Evolutionary conservation across 2,329 filamentous ascomycete genomes (phyloP).

Genomic region (Pezizomycotina sp.): DNA sequence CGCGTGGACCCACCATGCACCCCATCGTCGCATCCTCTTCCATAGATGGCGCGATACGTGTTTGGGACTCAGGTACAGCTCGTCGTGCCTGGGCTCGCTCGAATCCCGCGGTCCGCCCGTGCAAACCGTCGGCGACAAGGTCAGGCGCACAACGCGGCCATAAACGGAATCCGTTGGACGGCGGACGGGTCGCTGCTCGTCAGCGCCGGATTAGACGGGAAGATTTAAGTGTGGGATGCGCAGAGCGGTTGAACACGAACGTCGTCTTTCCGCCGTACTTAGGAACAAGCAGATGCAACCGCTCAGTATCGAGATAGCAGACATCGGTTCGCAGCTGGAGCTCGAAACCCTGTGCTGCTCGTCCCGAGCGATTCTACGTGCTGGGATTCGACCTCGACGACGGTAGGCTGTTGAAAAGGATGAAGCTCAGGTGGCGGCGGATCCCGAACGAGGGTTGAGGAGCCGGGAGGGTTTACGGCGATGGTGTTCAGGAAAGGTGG

Average conservation of each 20-base stretch:
- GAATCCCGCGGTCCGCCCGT: slow-evolving; percentile 44
- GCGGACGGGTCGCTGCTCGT: slow-evolving; percentile 61
- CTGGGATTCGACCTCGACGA: slow-evolving; percentile 64
- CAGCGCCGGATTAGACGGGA: slow-evolving; percentile 65
- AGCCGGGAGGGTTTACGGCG: slow-evolving; percentile 12
- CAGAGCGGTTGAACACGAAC: slow-evolving; percentile 69
- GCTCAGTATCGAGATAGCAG: slow-evolving; percentile 46
- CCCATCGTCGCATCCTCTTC: slow-evolving; percentile 69
- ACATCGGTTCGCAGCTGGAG: slow-evolving; percentile 40
- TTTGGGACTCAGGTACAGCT: slow-evolving; percentile 78
- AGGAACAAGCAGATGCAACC: slow-evolving; percentile 53
- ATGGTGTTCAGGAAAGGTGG: slow-evolving; percentile 4
- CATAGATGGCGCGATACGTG: slow-evolving; percentile 63
- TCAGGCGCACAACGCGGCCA: slow-evolving; percentile 60
- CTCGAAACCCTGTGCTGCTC: slow-evolving; percentile 71
- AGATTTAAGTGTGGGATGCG: slow-evolving; percentile 75
- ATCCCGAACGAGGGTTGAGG: slow-evolving; percentile 35
- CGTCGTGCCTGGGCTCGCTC: slow-evolving; percentile 56
- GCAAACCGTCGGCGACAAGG: slow-evolving; percentile 30
- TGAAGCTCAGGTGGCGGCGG: too few relatives aligned
- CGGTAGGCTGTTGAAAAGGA: slow-evolving; percentile 52
- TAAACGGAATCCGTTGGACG: slow-evolving; percentile 75
- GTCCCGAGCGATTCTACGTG: slow-evolving; percentile 48
- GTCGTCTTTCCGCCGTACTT: slow-evolving; percentile 73
- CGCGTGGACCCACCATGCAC: slow-evolving; percentile 61